phyloP scores from a whole-genome alignment of 345 rosid genomes.

The Geranium rotundifolium region DNA sequence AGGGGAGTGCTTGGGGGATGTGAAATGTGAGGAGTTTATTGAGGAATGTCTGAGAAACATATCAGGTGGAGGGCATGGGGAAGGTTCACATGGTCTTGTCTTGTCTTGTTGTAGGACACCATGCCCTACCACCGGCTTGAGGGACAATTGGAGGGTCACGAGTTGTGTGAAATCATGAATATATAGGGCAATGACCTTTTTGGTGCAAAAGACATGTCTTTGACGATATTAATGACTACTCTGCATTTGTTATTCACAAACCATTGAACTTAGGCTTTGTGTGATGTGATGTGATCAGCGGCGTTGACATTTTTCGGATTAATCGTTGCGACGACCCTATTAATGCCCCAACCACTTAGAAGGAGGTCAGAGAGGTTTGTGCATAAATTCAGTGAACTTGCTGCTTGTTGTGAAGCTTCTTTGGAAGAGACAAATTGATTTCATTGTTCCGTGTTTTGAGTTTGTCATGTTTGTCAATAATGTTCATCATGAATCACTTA shows the following conservation, averaged over 20 bases:
- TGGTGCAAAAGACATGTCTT: background rate
- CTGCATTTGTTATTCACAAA: background rate
- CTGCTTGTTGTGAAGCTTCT: no score
- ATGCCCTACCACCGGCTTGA: conserved; percentile 21
- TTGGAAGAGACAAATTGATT: no score
- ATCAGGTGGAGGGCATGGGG: conserved; percentile 44
- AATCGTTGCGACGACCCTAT: background rate
- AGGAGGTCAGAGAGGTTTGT: no score
- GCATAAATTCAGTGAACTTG: no score
- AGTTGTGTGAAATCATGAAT: conserved; percentile 2
- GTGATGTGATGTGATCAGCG: background rate
- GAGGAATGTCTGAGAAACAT: conserved; percentile 25
- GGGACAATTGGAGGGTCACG: conserved; percentile 5
- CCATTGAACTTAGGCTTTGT: conserved; percentile 24
- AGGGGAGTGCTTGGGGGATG: background rate
- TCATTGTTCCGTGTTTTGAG: no score
- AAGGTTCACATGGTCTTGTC: conserved; percentile 59
- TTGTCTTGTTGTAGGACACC: conserved; percentile 26
- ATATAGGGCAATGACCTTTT: background rate
- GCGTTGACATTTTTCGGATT: background rate
- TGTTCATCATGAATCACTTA: no score
- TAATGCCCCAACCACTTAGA: conserved; percentile 5
- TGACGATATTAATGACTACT: no score
- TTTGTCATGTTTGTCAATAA: no score
- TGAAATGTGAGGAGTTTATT: background rate